Evolutionary conservation across 345 rosid genomes (phyloP).

Genomic region (Populus deltoides): DNA sequence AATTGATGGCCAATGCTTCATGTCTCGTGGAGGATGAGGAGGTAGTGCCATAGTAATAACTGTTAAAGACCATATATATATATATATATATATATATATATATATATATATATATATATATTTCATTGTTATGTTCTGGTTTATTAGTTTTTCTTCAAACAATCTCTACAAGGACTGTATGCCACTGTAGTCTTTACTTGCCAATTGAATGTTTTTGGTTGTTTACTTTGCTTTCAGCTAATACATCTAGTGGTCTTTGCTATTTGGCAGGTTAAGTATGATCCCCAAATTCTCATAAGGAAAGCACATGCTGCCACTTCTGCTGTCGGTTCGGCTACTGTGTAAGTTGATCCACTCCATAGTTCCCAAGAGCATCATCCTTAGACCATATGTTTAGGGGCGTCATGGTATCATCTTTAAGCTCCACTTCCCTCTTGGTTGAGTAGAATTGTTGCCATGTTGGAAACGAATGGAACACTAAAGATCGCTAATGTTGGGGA

Average conservation of each 20-base stretch:
- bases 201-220: background rate
- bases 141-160: background rate
- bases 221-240: background rate
- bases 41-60: slow-evolving; percentile 26
- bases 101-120: background rate
- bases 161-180: background rate
- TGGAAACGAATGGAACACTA: slow-evolving; percentile 61
- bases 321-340: slow-evolving; percentile 75
- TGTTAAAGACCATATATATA: background rate
- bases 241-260: background rate
- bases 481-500: slow-evolving; percentile 81
- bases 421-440: slow-evolving; percentile 16
- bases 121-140: background rate
- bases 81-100: too few species aligned
- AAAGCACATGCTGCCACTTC: slow-evolving; percentile 79
- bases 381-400: background rate
- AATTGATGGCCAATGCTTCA: slow-evolving; percentile 68
- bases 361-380: slow-evolving; percentile 14
- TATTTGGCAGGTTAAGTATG: slow-evolving; percentile 56
- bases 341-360: slow-evolving; percentile 39
- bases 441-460: slow-evolving; percentile 69
- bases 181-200: background rate
- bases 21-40: slow-evolving; percentile 52
- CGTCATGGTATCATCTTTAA: background rate
- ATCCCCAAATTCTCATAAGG: slow-evolving; percentile 71